Evolutionary conservation across 2,329 filamentous ascomycete species (phyloP), one percentile per base, ranked within the genome.

Genomic region (Chalaropsis ovoidea): DNA sequence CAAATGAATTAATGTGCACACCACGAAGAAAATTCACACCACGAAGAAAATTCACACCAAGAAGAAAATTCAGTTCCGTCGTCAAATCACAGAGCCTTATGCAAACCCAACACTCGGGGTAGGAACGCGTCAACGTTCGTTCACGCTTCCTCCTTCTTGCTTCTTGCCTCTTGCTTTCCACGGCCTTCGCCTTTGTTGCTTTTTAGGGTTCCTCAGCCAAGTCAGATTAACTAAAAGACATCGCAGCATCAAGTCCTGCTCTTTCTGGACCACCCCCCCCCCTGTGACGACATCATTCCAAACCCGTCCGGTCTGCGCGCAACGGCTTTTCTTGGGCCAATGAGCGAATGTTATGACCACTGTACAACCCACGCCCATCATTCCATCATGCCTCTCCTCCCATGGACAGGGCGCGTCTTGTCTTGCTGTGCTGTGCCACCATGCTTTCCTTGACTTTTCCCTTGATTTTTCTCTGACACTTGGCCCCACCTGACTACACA

Each of bases 271-370:
- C 7, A 8, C 45, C 45, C 45, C 19, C 22, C 17, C 24, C 47
- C 19, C 27, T n/a, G 31, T 56, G 24, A 56, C 52, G 27, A 58
- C 54, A 58, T 58, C 54, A 58, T 58, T 58, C 54, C 54, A 58
- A 6, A 4, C 24, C 24, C 24, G 7, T 27, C 15, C 15, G 19
- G 47, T 52, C 27, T 58, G 27, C 54, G 27, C 13, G 54, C 54
- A 58, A n/a, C 24, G 15, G 11, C 31, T 11, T 58, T 58, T 35
- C 31, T 19, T 27, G 22, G 15, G 10, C 47, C 11, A 11, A 27
- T 27, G 43, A 19, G 10, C 19, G 45, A 11, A n/a, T 49, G 45
- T 49, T 11, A 19, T 49, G 47, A 22, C 45, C 45, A 10, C 22
- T 22, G n/a, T 49, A 49, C 10, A 10, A n/a, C n/a, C 47, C 47